A percentile compares a stretch with the other conserved stretches of the same genome.
These are phyloP conservation scores for Fusarium decemcellulare DNA, from an alignment of 2,329 filamentous ascomycete species.

Conservation along the genomic window DNA sequence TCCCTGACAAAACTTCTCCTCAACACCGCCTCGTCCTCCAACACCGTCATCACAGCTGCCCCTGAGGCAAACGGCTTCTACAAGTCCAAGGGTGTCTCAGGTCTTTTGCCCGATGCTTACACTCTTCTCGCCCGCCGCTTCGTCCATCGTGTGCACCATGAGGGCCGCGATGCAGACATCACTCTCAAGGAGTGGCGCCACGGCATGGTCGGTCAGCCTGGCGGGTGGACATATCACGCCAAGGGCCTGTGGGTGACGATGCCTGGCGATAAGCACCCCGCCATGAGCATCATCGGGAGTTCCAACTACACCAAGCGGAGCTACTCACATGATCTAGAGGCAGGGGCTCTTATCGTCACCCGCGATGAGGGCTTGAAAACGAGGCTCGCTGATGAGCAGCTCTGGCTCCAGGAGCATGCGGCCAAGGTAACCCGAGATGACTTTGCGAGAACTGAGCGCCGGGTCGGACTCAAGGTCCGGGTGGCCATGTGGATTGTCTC, in stretches of 20 bases:
- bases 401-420: conserved; percentile 84
- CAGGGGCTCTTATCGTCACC: conserved; percentile 89
- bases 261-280: conserved; percentile 74
- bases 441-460: conserved; percentile 84
- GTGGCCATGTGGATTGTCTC: conserved; percentile 95
- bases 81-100: conserved; percentile 87
- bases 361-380: conserved; percentile 78
- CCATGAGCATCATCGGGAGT: conserved; percentile 88
- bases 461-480: conserved; percentile 87
- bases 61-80: conserved; percentile 98
- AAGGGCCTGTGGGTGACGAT: conserved; percentile 95
- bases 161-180: conserved; percentile 69
- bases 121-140: conserved; percentile 90
- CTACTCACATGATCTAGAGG: conserved; percentile 93
- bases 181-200: conserved; percentile 88
- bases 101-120: conserved; percentile 92
- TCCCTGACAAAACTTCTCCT: conserved; percentile 86
- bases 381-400: conserved; percentile 83
- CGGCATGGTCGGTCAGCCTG: conserved; percentile 84
- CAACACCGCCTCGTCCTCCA: conserved; percentile 75
- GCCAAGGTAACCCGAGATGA: conserved; percentile 79
- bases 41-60: conserved; percentile 91
- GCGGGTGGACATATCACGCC: conserved; percentile 97
- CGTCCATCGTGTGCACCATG: conserved; percentile 69
- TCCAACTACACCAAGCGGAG: conserved; percentile 97